These are phyloP conservation scores for Pseudonectria buxi DNA, from an alignment of 2,329 filamentous ascomycete species.

Conservation along the genomic window DNA sequence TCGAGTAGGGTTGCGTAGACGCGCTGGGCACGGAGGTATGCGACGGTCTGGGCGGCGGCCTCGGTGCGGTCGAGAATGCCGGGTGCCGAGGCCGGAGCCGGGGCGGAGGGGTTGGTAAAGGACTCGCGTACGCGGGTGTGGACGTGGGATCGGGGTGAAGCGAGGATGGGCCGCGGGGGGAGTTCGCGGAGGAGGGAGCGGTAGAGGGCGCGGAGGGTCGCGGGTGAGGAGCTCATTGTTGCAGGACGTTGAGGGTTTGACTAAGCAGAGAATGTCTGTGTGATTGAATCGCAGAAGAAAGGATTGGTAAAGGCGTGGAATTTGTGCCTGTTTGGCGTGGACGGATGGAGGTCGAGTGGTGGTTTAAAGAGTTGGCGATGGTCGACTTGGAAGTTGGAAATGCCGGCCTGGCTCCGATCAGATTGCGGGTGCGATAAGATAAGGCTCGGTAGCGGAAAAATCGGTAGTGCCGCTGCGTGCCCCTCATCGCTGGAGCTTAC, in stretches of 20 bases:
- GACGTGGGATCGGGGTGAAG: slow-evolving; percentile 49
- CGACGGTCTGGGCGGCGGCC: slow-evolving; percentile 65
- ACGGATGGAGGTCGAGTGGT: not conserved
- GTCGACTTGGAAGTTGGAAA: not conserved
- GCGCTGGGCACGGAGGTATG: slow-evolving; percentile 80
- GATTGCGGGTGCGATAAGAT: not conserved
- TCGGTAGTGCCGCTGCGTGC: slow-evolving; percentile 6
- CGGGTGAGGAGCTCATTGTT: slow-evolving; percentile 32
- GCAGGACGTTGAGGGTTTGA: not conserved
- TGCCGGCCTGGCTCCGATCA: not conserved
- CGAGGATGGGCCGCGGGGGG: slow-evolving; percentile 58
- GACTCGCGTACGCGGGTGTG: slow-evolving; percentile 25
- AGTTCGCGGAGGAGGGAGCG: slow-evolving; percentile 84
- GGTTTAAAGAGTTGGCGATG: not conserved
- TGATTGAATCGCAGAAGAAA: not conserved
- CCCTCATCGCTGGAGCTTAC: too few species aligned
- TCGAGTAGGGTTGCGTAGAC: slow-evolving; percentile 76
- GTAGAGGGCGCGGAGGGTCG: slow-evolving; percentile 70
- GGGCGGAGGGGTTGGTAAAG: slow-evolving; percentile 40
- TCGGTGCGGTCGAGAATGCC: slow-evolving; percentile 17
- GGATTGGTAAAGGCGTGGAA: too few species aligned
- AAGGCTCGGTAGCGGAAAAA: slow-evolving; percentile 2
- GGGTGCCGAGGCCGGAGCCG: slow-evolving; percentile 38
- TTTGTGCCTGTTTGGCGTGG: too few species aligned
- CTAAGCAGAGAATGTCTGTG: too few species aligned